Base-by-base conservation (phyloP, 495 filamentous ascomycete species). In the Penicillium maclennaniae region DNA sequence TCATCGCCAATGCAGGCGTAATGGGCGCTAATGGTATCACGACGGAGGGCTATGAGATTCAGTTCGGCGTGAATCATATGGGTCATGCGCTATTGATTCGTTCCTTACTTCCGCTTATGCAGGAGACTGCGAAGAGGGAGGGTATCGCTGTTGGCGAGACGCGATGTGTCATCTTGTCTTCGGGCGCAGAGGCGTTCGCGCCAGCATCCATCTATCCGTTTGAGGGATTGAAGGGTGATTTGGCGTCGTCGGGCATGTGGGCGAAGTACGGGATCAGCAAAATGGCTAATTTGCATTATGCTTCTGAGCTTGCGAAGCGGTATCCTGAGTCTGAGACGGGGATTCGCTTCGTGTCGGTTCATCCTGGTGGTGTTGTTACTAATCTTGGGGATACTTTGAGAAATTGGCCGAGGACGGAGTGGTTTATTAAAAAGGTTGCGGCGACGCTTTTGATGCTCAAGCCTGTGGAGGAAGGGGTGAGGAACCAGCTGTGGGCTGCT, bases 1-100 rank as follows among this genome's bases (percentile, higher is more conserved):
- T 89, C 1, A 69, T 87, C 41, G 76, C 78, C 69, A 90, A 87
- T 56, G 85, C 86, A n/a, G 85, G 83, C 25, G 76, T 88, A 47
- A 83, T 86, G 78, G 78, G 69, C 0, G 36, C 71, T 3, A 65
- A 55, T 15, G 61, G 56, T 0, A 38, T 67, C 5, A 82, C 82
- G 0, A 51, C 65, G 2, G 81, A 88, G 40, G 83, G 83, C 25
- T 85, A 80, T 65, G 84, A 88, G 60, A 69, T 79, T 28, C 81
- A 85, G 45, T 82, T 87, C 49, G 83, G 79, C 10, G 79, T 77
- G 7, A 89, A 88, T 59, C 78, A 88, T 59, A 63, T 88, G 41
- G 80, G 77, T 8, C 84, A 85, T 55, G 78, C 77, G 23, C 71
- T 86, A 1, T 65, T 88, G 14, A 79, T 77, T 31, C 72, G 75